A percentile compares a stretch with the other conserved stretches of the same genome.
Evolutionary conservation across 2,329 filamentous ascomycete genomes (phyloP).

Genomic region (Microcyclospora pomicola): DNA sequence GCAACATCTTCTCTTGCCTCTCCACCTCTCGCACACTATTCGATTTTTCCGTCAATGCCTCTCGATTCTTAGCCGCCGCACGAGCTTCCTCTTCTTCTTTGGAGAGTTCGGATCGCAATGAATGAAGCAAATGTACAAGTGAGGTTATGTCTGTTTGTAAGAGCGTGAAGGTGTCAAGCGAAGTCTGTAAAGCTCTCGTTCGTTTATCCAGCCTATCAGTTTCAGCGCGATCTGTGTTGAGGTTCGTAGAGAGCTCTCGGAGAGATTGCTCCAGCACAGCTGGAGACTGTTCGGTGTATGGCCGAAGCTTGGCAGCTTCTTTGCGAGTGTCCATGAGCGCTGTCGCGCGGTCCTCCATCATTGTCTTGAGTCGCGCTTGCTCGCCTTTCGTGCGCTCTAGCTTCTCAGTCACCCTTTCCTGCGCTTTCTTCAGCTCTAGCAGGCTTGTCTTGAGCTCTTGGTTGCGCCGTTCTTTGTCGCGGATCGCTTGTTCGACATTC

Average conservation of each 20-base stretch:
- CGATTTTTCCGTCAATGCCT: conserved; percentile 73
- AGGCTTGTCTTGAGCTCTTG: conserved; percentile 74
- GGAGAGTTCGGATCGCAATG: conserved; percentile 67
- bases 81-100: conserved; percentile 86
- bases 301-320: conserved; percentile 77
- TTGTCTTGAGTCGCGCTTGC: conserved; percentile 59
- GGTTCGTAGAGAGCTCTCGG: conserved; percentile 64
- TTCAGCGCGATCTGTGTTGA: conserved; percentile 64
- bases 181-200: conserved; percentile 81
- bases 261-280: conserved; percentile 69
- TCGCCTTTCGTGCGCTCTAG: conserved; percentile 72
- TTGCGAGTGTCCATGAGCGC: conserved; percentile 59
- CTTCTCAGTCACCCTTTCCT: conserved; percentile 69
- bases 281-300: conserved; percentile 84
- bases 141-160: conserved; percentile 74
- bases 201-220: conserved; percentile 81
- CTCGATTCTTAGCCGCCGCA: conserved; percentile 66
- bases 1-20: conserved; percentile 67
- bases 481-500: conserved; percentile 66
- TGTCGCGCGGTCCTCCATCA: conserved; percentile 58
- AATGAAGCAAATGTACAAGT: conserved; percentile 79
- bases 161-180: conserved; percentile 73
- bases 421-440: conserved; percentile 64
- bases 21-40: conserved; percentile 89
- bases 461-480: conserved; percentile 73